Conservation (phyloP, 805 yeast species). For the Naumovozyma castellii region DNA sequence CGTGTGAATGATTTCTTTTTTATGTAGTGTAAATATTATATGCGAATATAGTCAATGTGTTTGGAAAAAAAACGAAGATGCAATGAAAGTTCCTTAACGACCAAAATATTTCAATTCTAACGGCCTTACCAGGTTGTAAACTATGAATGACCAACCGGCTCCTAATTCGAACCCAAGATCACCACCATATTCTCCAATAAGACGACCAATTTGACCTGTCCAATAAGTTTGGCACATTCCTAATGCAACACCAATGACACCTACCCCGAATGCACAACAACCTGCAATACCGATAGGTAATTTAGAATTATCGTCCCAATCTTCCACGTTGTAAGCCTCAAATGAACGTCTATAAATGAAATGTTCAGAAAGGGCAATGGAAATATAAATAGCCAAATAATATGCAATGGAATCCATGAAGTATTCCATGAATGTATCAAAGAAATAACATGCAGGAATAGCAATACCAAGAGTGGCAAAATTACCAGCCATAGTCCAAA, state of each 20-base stretch:
- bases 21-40: too few species aligned
- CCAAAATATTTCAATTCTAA: slow-evolving; percentile 58
- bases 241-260: slow-evolving; percentile 75
- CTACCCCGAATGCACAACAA: slow-evolving; percentile 65
- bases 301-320: slow-evolving; percentile 44
- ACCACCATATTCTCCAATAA: slow-evolving; percentile 61
- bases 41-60: background rate
- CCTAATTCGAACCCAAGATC: slow-evolving; percentile 80
- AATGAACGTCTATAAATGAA: slow-evolving; percentile 61
- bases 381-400: slow-evolving; percentile 78
- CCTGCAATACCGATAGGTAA: slow-evolving; percentile 77
- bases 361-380: slow-evolving; percentile 68
- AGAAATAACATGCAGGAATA: slow-evolving; percentile 75
- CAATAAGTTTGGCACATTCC: slow-evolving; percentile 89
- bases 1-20: too few species aligned
- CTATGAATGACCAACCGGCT: slow-evolving; percentile 53
- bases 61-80: too few species aligned
- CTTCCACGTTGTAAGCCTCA: slow-evolving; percentile 51
- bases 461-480: slow-evolving; percentile 71
- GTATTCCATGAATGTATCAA: slow-evolving; percentile 62
- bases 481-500: slow-evolving; percentile 74
- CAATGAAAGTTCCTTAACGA: too few species aligned
- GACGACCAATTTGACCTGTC: slow-evolving; percentile 52
- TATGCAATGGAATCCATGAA: slow-evolving; percentile 89
- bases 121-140: slow-evolving; percentile 47